Evolutionary conservation across 306 rosid species (phyloP).

Genomic region (Dicorynia guianensis): DNA sequence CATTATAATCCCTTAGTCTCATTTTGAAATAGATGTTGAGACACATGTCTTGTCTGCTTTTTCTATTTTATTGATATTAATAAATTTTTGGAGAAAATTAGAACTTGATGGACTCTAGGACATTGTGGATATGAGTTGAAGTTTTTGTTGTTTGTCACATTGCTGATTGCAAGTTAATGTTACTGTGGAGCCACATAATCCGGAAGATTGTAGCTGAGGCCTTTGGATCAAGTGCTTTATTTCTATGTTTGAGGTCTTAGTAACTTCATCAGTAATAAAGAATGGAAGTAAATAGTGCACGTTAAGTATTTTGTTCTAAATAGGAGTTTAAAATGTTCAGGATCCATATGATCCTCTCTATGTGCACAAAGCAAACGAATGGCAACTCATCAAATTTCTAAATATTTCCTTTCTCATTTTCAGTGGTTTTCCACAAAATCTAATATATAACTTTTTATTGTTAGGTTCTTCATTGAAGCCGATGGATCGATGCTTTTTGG

Average conservation of each 20-base stretch:
- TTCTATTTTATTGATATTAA: background rate
- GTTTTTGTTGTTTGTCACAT: background rate
- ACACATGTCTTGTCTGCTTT: background rate
- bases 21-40: constrained; percentile 32
- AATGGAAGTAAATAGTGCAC: background rate
- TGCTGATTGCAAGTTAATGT: background rate
- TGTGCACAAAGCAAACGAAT: background rate
- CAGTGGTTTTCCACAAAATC: constrained; percentile 16
- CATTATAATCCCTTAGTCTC: background rate
- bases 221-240: background rate
- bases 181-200: no score
- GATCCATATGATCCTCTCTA: constrained; percentile 20
- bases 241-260: background rate
- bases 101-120: no score
- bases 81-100: background rate
- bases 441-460: constrained; percentile 38
- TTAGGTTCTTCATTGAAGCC: constrained; percentile 65
- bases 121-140: background rate
- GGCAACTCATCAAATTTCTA: background rate
- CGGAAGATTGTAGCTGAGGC: background rate
- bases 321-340: no score
- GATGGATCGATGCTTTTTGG: constrained; percentile 50
- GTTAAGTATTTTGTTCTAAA: background rate
- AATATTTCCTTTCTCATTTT: background rate
- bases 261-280: background rate